These are phyloP conservation scores for Lentinula sp. DNA, from an alignment of 768 basidiomycete species.

Conservation along the genomic window DNA sequence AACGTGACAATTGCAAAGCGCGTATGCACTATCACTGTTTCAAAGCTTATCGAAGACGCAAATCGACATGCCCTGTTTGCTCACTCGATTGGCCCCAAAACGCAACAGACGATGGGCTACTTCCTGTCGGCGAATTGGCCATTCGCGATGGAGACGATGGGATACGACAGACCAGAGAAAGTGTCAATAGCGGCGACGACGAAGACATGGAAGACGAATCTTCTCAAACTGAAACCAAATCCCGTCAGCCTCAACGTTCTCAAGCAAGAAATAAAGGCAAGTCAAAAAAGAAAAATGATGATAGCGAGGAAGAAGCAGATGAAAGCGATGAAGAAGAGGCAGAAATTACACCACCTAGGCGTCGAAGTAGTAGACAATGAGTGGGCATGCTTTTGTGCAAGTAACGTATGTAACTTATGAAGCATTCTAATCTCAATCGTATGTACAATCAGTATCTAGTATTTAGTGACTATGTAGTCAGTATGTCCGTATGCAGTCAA, in stretches of 20 bases:
- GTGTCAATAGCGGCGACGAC: slow-evolving; percentile 34
- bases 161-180: slow-evolving; percentile 26
- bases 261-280: slow-evolving; percentile 14
- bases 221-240: slow-evolving; percentile 21
- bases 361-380: slow-evolving; percentile 11
- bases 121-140: slow-evolving; percentile 65
- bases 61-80: slow-evolving; percentile 52
- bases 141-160: slow-evolving; percentile 54
- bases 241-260: slow-evolving; percentile 16
- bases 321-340: slow-evolving; percentile 8
- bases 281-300: slow-evolving; percentile 30
- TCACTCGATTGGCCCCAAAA: slow-evolving; percentile 52
- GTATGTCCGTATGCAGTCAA: too few species aligned
- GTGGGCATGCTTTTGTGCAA: not conserved
- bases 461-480: not conserved
- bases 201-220: slow-evolving; percentile 30
- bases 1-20: slow-evolving; percentile 52
- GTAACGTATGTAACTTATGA: not conserved
- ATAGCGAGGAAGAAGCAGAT: slow-evolving; percentile 25
- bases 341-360: slow-evolving; percentile 2
- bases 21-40: slow-evolving; percentile 66
- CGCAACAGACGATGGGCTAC: slow-evolving; percentile 37
- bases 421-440: not conserved
- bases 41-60: slow-evolving; percentile 37
- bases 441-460: not conserved